phyloP scores from a whole-genome alignment of 1,284 basidiomycete species.

The Cutaneotrichosporon arboriforme region DNA sequence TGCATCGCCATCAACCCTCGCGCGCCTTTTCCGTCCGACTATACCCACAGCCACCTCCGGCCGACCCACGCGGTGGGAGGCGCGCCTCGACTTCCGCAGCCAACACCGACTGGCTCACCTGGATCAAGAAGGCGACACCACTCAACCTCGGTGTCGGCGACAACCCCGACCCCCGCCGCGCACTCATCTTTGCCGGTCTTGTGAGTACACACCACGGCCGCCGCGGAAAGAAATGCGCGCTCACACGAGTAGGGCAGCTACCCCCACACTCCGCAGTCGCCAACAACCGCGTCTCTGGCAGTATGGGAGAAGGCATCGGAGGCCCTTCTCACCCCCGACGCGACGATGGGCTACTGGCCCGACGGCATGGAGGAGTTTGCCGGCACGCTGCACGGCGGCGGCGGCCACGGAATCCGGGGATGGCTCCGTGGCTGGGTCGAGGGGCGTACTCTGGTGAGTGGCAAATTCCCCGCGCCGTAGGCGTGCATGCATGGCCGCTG shows the following conservation, averaged over 20 bases:
- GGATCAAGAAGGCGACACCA: constrained; percentile 28
- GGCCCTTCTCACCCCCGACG: constrained; percentile 40
- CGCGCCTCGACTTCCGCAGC: constrained; percentile 30
- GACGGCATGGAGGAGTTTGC: constrained; percentile 40
- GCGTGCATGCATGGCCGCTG: constrained; percentile 4
- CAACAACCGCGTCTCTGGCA: constrained; percentile 38
- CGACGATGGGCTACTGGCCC: constrained; percentile 41
- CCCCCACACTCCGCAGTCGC: constrained; percentile 43
- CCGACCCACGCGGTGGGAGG: constrained; percentile 19
- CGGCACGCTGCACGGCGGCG: constrained; percentile 23
- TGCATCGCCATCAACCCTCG: constrained; percentile 2
- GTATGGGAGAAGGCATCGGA: constrained; percentile 46
- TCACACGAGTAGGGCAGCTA: constrained; percentile 40
- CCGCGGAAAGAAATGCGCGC: not conserved
- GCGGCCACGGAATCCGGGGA: constrained; percentile 28
- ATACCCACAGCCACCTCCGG: constrained; percentile 21
- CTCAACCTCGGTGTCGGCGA: constrained; percentile 10
- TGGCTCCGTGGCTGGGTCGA: constrained; percentile 47
- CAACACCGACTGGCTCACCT: constrained; percentile 38
- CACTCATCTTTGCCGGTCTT: constrained; percentile 44
- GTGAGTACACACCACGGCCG: constrained; percentile 24
- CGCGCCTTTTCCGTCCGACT: constrained; percentile 16
- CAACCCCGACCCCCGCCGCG: constrained; percentile 16
- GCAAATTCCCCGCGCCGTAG: not conserved
- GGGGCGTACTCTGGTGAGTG: constrained; percentile 37